Evolutionary conservation across 106 monocot species (phyloP).

Genomic region (Agapanthus africanus): DNA sequence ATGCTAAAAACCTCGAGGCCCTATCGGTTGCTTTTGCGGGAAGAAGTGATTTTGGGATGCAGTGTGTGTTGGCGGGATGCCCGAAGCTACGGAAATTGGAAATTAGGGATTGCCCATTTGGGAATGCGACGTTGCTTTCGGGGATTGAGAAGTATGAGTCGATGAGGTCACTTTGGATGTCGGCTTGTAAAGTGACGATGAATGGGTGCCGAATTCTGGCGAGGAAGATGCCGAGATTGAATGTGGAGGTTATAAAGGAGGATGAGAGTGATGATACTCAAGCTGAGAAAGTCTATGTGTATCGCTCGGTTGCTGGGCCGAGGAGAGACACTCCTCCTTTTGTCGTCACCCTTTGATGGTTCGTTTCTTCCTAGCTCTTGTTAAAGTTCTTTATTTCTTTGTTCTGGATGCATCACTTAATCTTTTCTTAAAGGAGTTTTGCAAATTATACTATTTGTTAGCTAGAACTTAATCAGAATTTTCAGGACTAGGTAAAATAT

Average conservation of each 20-base stretch:
- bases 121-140: slow-evolving; percentile 29
- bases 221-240: slow-evolving; percentile 31
- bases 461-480: slow-evolving; percentile 1
- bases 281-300: slow-evolving; percentile 38
- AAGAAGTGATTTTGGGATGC: slow-evolving; percentile 25
- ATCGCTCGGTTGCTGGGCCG: slow-evolving; percentile 38
- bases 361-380: background rate
- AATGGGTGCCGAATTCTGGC: slow-evolving; percentile 21
- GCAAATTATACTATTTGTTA: no score
- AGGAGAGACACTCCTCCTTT: slow-evolving; percentile 40
- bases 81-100: no score
- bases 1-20: slow-evolving; percentile 31
- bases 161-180: slow-evolving; percentile 46
- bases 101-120: slow-evolving; percentile 42
- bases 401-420: no score
- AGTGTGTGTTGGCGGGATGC: slow-evolving; percentile 27
- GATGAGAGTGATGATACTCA: slow-evolving; percentile 12
- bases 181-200: slow-evolving; percentile 28
- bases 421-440: no score
- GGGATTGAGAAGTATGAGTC: slow-evolving; percentile 23
- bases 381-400: no score
- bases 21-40: slow-evolving; percentile 38
- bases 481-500: background rate
- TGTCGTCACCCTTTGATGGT: slow-evolving; percentile 28
- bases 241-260: slow-evolving; percentile 35